Percentiles rank a stretch among this genome's conserved stretches.
Evolutionary conservation across 139 green algal genomes (phyloP).

Genomic region (Haematococcus sp.): DNA sequence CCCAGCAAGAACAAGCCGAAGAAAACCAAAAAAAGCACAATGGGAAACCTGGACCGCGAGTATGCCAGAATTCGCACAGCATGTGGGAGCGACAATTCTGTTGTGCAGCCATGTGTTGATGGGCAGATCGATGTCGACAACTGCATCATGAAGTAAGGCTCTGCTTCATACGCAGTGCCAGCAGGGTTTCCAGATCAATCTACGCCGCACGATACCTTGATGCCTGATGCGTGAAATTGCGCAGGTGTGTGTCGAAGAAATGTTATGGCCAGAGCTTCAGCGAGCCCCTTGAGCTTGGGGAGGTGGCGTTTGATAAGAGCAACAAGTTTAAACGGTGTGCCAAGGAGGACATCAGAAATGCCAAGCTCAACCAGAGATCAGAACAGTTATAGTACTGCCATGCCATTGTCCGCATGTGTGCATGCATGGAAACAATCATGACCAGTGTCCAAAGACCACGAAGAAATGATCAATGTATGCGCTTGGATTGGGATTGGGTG

Average conservation of each 20-base stretch:
- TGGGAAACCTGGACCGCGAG: no score
- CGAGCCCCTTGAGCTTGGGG: neutral
- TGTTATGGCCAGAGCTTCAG: neutral
- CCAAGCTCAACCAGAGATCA: no score
- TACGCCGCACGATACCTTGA: neutral
- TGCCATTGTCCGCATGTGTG: no score
- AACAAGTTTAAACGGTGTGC: constrained; percentile 3
- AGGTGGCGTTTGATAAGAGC: constrained; percentile 4
- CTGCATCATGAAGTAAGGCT: constrained; percentile 11
- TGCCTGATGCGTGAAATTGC: neutral
- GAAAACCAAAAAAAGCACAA: no score
- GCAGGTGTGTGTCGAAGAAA: neutral
- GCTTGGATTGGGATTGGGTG: no score
- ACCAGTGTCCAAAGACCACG: no score
- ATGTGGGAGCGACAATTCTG: no score
- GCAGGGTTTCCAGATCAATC: neutral
- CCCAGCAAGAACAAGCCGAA: no score
- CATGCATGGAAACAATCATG: no score
- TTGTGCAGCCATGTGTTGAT: neutral
- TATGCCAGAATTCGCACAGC: no score
- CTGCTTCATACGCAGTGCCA: neutral
- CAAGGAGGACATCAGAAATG: constrained; percentile 3
- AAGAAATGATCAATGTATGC: no score
- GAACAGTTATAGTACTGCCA: no score
- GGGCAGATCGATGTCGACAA: constrained; percentile 3